Evolutionary conservation across 2,329 filamentous ascomycete genomes (phyloP).

Genomic region (Pseudonectria foliicola): DNA sequence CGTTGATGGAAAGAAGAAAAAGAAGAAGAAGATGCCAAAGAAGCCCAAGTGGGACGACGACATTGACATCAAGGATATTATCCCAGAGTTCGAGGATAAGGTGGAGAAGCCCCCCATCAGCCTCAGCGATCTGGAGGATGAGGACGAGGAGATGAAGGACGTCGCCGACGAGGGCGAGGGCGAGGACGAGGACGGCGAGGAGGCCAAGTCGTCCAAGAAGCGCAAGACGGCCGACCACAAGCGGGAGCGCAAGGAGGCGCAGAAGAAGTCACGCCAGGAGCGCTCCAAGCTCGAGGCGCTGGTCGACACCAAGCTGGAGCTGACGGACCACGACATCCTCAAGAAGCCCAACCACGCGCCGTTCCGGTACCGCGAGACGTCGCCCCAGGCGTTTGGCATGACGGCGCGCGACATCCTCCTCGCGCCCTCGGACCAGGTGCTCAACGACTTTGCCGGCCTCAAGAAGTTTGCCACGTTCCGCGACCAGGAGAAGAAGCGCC

Average conservation of each 20-base stretch:
- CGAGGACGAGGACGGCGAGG: conserved; percentile 35
- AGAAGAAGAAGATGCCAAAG: conserved; percentile 40
- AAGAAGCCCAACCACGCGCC: conserved; percentile 24
- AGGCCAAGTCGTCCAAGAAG: conserved; percentile 45
- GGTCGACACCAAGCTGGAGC: conserved; percentile 72
- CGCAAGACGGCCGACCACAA: conserved; percentile 55
- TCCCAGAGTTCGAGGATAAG: conserved; percentile 77
- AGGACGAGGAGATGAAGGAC: conserved; percentile 28
- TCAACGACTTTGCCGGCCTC: conserved; percentile 86
- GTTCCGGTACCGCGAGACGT: conserved; percentile 94
- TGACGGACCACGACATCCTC: conserved; percentile 58
- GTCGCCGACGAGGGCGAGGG: conserved; percentile 31
- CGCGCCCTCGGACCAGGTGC: conserved; percentile 73
- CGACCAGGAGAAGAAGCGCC: conserved; percentile 80
- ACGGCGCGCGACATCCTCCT: conserved; percentile 83
- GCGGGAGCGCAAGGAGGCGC: conserved; percentile 47
- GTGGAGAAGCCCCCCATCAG: conserved; percentile 44
- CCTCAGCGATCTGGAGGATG: conserved; percentile 40
- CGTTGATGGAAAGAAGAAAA: conserved; percentile 44
- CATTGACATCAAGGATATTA: conserved; percentile 89
- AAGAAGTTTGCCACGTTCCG: conserved; percentile 93
- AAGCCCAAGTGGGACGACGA: conserved; percentile 86
- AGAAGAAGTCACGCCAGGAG: conserved; percentile 73
- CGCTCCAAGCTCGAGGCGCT: conserved; percentile 78
- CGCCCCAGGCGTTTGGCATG: conserved; percentile 81